Evolutionary conservation across 768 basidiomycete genomes (phyloP).

Genomic region (Naganishia onofrii): DNA sequence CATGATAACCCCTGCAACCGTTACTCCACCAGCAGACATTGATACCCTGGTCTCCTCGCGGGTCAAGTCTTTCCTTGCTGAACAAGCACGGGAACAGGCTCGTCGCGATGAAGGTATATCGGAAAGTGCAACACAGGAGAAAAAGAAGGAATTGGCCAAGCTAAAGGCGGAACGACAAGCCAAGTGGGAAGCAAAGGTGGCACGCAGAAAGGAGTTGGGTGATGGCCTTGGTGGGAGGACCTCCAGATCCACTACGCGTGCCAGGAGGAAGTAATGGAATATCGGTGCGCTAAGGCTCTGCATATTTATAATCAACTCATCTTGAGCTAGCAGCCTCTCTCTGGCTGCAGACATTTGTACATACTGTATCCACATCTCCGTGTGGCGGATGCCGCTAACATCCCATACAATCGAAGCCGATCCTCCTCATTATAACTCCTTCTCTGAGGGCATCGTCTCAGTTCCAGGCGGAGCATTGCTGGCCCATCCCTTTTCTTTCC

Average conservation of each 20-base stretch:
- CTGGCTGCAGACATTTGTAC: neutral
- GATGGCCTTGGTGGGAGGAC: too few species aligned
- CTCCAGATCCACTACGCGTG: neutral
- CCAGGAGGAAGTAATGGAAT: neutral
- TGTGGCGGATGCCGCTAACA: neutral
- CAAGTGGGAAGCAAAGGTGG: constrained; percentile 28
- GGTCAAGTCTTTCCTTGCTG: constrained; percentile 15
- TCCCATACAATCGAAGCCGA: neutral
- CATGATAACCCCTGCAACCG: neutral
- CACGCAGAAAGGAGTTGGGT: neutral
- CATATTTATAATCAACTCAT: neutral
- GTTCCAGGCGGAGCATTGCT: constrained; percentile 12
- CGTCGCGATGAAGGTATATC: constrained; percentile 25
- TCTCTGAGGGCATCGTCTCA: neutral
- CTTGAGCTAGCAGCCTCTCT: neutral
- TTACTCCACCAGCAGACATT: constrained; percentile 15
- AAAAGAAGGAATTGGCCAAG: constrained; percentile 22
- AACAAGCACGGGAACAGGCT: constrained; percentile 14
- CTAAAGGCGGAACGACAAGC: constrained; percentile 22
- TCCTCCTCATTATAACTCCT: neutral
- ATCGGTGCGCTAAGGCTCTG: neutral
- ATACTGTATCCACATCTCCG: neutral
- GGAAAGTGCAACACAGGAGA: constrained; percentile 29
- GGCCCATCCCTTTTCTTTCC: constrained; percentile 24
- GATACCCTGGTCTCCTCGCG: neutral